Base-by-base conservation (phyloP, 306 rosid species). In the Coriaria nepalensis region DNA sequence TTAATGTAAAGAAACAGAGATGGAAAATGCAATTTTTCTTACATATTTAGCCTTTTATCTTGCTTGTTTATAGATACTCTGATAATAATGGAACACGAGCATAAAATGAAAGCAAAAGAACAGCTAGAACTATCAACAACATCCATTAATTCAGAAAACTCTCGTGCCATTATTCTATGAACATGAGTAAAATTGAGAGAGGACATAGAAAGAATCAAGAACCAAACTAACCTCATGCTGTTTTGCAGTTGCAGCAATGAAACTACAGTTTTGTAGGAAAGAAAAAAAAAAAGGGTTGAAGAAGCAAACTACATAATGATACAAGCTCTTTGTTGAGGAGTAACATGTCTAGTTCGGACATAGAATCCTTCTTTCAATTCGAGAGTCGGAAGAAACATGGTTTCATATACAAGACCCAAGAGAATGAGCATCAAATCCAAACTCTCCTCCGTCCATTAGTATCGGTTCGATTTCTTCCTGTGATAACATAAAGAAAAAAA, bases 401-500 rank as follows among this genome's bases (percentile, higher is more conserved):
- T 56, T 62, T 79, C 81, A 76, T 51, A 68, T 67, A 47, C 83
- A 79, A 29, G 90, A 77, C 62, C 94, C 82, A 38, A 66, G 68
- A 33, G 75, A 55, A 61, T 64, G 70, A 12, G 71, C 74, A 60
- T 80, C 92, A 14, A 60, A 73, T 56, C 82, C 79, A 39, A 72
- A 46, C 45, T 79, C 94, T 59, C 29, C 29, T 20, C 69, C 80
- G 44, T 78, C 81, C 68, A 70, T 59, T 57, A 75, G 12, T 11
- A 55, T 15, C 43, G 61, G 35, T 39, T 78, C 80, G 38, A 59
- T 73, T 39, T 75, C 82, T 8, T 69, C 96, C 92, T 87, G 92
- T 64, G 7, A 29, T 20, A 11, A 38, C 8, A 29, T 37, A 2
- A 7, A 13, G 13, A 55, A 8, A 20, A 47, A 40, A 40, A 8